These are phyloP conservation scores for Breynia disticha DNA, from an alignment of 441 rosid species.

Conservation along the genomic window DNA sequence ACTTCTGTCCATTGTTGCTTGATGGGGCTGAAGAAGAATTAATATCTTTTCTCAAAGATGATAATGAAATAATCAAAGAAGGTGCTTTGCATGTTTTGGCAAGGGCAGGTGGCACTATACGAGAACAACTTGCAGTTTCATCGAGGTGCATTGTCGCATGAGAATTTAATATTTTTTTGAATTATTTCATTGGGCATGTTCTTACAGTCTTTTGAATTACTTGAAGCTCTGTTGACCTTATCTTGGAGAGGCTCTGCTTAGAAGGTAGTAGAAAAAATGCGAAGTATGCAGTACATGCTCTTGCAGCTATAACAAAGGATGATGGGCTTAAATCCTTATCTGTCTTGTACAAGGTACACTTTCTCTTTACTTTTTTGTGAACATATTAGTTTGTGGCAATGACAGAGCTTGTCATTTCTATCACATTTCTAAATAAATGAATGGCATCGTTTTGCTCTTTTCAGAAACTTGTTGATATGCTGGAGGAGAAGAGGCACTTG, in stretches of 20 bases:
- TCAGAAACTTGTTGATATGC: slow-evolving; percentile 95
- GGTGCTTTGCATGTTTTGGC: slow-evolving; percentile 91
- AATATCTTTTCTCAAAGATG: slow-evolving; percentile 73
- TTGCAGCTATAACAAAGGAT: slow-evolving; percentile 98
- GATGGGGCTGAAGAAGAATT: slow-evolving; percentile 83
- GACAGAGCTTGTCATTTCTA: background rate
- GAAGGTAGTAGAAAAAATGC: slow-evolving; percentile 98
- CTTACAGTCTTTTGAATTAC: slow-evolving; percentile 20
- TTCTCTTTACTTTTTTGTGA: slow-evolving; percentile 2
- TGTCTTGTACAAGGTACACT: slow-evolving; percentile 82
- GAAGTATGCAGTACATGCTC: slow-evolving; percentile 96
- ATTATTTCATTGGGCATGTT: slow-evolving; percentile 12
- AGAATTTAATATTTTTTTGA: slow-evolving; percentile 1
- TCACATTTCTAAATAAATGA: slow-evolving; percentile 7
- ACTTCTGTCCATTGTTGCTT: slow-evolving; percentile 70
- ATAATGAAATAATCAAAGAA: slow-evolving; percentile 76
- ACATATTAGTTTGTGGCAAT: background rate
- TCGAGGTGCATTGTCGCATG: slow-evolving; percentile 52
- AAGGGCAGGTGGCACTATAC: slow-evolving; percentile 90
- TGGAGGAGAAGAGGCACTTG: slow-evolving; percentile 80
- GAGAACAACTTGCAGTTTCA: slow-evolving; percentile 79
- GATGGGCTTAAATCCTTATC: slow-evolving; percentile 97
- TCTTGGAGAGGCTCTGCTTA: slow-evolving; percentile 84
- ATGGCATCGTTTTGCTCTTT: slow-evolving; percentile 18
- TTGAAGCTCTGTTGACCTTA: slow-evolving; percentile 86